These are phyloP conservation scores for Glebionis coronaria DNA, from an alignment of 129 eudicot genomes.

Conservation along the genomic window DNA sequence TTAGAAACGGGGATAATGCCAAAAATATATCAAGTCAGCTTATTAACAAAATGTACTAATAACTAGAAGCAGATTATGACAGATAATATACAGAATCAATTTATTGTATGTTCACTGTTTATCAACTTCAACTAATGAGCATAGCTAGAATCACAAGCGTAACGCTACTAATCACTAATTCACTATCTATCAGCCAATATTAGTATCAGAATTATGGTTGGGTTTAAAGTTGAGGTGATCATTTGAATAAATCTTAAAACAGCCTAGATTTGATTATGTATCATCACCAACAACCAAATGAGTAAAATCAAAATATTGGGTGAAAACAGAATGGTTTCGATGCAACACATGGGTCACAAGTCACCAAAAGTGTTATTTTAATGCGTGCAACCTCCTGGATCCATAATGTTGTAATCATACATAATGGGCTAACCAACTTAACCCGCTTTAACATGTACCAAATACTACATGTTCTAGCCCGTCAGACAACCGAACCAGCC, in stretches of 20 bases:
- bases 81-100: not conserved
- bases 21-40: not conserved
- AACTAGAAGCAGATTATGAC: too few species aligned
- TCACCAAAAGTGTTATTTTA: slow-evolving; percentile 3
- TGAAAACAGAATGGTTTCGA: too few species aligned
- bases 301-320: too few species aligned
- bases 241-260: not conserved
- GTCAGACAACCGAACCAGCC: not conserved
- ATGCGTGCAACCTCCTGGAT: not conserved
- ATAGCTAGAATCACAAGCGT: too few species aligned
- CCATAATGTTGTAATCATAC: too few species aligned
- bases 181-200: not conserved
- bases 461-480: not conserved
- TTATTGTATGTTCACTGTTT: not conserved
- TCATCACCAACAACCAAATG: too few species aligned
- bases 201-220: not conserved
- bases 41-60: too few species aligned
- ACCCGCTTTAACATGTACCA: not conserved
- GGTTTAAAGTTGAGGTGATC: not conserved
- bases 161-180: too few species aligned
- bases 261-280: too few species aligned
- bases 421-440: too few species aligned
- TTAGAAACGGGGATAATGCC: not conserved
- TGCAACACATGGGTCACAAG: not conserved
- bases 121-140: too few species aligned